Evolutionary conservation across 1,284 basidiomycete species (phyloP).

Genomic region (Melanopsichium pennsylvanicum): DNA sequence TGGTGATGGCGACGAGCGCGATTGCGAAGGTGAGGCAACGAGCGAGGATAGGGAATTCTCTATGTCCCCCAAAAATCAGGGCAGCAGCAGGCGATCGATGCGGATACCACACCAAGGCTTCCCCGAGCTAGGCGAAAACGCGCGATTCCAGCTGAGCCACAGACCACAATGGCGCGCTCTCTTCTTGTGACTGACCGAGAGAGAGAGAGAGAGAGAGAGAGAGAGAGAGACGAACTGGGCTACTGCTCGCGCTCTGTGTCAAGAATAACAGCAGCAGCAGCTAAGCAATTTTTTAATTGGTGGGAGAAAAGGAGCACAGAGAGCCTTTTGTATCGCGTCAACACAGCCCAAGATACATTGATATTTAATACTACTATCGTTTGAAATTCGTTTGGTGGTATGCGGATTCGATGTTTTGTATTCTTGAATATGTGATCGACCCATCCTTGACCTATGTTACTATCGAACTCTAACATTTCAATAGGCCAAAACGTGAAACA

Average conservation of each 20-base stretch:
- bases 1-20: constrained; percentile 20
- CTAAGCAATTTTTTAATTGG: no score
- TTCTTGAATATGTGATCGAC: constrained; percentile 9
- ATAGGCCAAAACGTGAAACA: no score
- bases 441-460: neutral
- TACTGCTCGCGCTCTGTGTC: neutral
- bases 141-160: neutral
- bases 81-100: constrained; percentile 1
- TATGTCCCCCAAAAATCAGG: no score
- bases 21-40: neutral
- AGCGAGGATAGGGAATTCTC: neutral
- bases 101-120: no score
- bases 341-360: no score
- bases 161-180: constrained; percentile 3
- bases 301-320: neutral
- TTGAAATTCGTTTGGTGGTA: no score
- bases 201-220: constrained; percentile 1
- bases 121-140: neutral
- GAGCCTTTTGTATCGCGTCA: neutral
- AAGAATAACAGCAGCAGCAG: neutral
- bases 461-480: constrained; percentile 1
- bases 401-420: neutral
- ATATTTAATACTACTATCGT: no score
- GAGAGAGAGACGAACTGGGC: neutral
- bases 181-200: constrained; percentile 2